Evolutionary conservation across 2,329 filamentous ascomycete species (phyloP), one percentile per base, ranked within the genome.

Genomic region (Ascochyta koolunga): DNA sequence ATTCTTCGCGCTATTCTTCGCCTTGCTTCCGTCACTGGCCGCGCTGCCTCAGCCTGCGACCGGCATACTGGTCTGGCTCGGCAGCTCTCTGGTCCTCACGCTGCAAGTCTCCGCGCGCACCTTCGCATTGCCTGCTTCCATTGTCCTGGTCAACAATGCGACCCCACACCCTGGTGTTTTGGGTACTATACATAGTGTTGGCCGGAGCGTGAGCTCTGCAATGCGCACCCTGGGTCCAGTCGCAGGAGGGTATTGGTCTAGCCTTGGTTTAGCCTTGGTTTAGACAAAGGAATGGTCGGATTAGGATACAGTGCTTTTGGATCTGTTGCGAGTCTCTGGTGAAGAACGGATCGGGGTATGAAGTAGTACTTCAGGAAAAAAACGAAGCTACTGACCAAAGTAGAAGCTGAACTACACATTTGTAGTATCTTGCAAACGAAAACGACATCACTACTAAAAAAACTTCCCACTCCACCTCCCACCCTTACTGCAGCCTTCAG

Each of bases 91-190:
- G 2, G 86, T 90, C 1, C 78, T 90, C 1, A 79, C 85, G 15
- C 70, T 91, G 8, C 89, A 93, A 68, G 89, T 91, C 15, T 79
- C 87, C 4, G 89, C 87, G 0, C 81, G 89, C 24, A 93, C 90
- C 0, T 91, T 93, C 64, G 79, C 82, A 0, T 69, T 86, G 0
- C 84, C 84, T 0, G 82, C 83, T 0, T 76, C 74, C 4, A 83
- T 85, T 16, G 84, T 86, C 35, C 67, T 86, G 1, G 75, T 86
- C 10, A 86, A 86, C 60, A 86, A 86, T 59, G 81, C 78, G 51
- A 80, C 81, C 1, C 82, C 84, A 0, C 80, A 86, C 60, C 79
- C 82, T 0, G 78, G 72, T 22, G 79, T 86, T 0, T 68, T 86
- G 7, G 84, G 82, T 0, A 86, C 83, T 0, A 78, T 87, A 2